Base-by-base conservation (phyloP, 176 grass and related monocot genomes). In the Ananas comosus region DNA sequence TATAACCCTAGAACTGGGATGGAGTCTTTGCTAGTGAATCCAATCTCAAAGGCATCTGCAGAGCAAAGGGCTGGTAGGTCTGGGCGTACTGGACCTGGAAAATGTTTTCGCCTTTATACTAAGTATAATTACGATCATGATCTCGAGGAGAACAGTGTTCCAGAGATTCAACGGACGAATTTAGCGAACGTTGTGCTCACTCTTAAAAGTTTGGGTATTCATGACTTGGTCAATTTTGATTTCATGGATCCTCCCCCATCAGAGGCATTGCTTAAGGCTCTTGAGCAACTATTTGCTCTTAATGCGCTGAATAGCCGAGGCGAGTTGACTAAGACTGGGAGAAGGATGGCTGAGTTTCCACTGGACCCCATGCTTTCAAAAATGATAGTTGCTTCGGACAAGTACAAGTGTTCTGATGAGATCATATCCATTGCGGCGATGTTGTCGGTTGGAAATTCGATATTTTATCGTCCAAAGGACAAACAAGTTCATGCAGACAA, bases 151-250 rank as follows among this genome's bases (percentile, higher is more conserved):
- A 92, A 92, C 69, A 83, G 88, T 71, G 84, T 97, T 68, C 89
- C 89, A 0, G 93, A 92, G 73, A 97, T 97, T 64, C 93, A 97
- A 51, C 83, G 89, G 50, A 97, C 86, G 27, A 97, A 92, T 69
- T 81, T 97, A 76, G 89, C 93, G 9, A 97, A 90, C 66, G 93
- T 97, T 2, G 93, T 97, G 16, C 85, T 92, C 63, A 90, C 89
- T n/a, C 80, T 97, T 63, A 97, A 92, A 81, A 89, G 86, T 80
- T 79, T 97, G 25, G 89, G 89, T 49, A 92, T 97, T 81, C 82
- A 97, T 70, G 93, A 97, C 59, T 84, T 97, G 79, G 86, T 97
- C 69, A 97, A 97, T 80, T 97, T 97, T 77, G 93, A 97, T 61
- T 97, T 97, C 66, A 97, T 97, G 93, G 89, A 97, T 13, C 93